Evolutionary conservation across 2,329 filamentous ascomycete genomes (phyloP), one percentile per base, ranked within the genome.

Genomic region (Aspergillus phoenicis): DNA sequence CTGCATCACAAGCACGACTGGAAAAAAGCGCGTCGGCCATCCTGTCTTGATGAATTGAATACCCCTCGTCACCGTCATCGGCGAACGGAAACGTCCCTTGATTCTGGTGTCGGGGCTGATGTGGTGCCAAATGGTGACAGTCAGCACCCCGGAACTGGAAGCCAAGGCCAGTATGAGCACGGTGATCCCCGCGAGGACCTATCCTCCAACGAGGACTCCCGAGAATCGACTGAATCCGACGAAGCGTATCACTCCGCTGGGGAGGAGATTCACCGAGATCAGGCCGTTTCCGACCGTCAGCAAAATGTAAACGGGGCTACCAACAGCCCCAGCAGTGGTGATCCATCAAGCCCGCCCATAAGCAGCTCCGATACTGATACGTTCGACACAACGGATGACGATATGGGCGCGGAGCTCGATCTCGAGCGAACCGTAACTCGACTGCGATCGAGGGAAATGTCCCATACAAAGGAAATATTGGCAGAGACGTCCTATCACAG

Each of bases 401-500:
- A 15, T 8, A 47, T 47, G n/a, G 53, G 53, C n/a, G 53, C 41
- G 1, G 58, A 60, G 2, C 43, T 65, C 0, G 62, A 63, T 8
- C 58, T 66, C 2, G 64, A 66, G 28, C 45, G 43, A n/a, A 65
- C 61, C 2, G 17, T 68, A 6, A 62, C 51, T 1, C 58, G 53
- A 3, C 58, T 59, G 2, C 59, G 45, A 4, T 26, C 52, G 2
- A 55, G 54, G 10, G 62, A 61, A n/a, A 43, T 61, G 10, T 39
- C 33, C 1, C 10, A 48, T 4, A 30, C 60, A 5, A 53, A 58
- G n/a, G 62, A 59, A 13, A 38, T 58, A 26, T 58, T 68, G 11
- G 60, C 87, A 1, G 88, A 90, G 17, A 83, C 84, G 26, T 87
- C 87, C 2, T 78, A 90, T 11, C 86, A 85, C 51, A 87, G 90